Evolutionary conservation across 1,139 yeast species (phyloP).

Genomic region (Magnusiomyces paraingens): DNA sequence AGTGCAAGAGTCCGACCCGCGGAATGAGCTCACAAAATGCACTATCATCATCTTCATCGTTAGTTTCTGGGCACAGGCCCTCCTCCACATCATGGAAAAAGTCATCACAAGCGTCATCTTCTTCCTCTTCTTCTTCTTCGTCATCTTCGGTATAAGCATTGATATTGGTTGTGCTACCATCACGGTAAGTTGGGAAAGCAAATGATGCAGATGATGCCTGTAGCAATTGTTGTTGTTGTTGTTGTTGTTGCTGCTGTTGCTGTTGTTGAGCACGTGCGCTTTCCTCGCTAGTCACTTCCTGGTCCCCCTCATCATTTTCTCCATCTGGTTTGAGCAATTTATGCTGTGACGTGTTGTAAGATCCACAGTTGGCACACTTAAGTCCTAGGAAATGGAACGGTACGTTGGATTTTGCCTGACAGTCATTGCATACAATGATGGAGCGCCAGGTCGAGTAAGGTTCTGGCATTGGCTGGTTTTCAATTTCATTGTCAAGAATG

Average conservation of each 20-base stretch:
- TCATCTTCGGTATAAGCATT: no score
- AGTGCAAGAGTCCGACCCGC: no score
- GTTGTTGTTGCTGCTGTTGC: background rate
- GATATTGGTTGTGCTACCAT: no score
- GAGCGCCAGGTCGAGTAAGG: constrained; percentile 76
- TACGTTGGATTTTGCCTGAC: constrained; percentile 74
- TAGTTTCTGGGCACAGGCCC: background rate
- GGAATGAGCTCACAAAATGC: background rate
- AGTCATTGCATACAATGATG: constrained; percentile 78
- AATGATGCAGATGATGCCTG: background rate
- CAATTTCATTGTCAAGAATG: constrained; percentile 75
- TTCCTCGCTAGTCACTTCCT: no score
- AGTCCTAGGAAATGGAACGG: constrained; percentile 79
- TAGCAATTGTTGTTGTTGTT: background rate
- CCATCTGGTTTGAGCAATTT: constrained; percentile 45
- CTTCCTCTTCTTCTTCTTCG: no score
- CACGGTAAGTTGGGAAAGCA: no score
- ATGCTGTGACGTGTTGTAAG: constrained; percentile 77
- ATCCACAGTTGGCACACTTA: constrained; percentile 77
- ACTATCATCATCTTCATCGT: background rate
- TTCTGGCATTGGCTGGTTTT: constrained; percentile 67
- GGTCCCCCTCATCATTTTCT: constrained; percentile 17
- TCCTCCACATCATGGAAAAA: no score
- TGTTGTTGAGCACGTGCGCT: no score
- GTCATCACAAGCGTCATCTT: no score